Percentiles rank a stretch among this genome's conserved stretches.
phyloP scores from a whole-genome alignment of 208 protist genomes.

The Naegleria lovaniensis region DNA sequence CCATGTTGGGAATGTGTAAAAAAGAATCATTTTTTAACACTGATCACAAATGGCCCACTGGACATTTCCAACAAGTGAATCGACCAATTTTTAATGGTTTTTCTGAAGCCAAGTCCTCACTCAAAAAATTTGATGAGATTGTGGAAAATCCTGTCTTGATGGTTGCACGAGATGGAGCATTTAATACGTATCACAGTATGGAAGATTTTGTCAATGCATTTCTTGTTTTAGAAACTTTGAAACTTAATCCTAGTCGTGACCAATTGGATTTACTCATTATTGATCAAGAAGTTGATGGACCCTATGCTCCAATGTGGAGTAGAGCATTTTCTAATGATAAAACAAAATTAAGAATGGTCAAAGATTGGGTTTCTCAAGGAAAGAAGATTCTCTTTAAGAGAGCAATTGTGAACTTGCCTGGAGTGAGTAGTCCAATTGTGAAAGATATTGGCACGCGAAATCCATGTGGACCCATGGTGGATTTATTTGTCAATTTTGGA shows the following conservation, averaged over 20 bases:
- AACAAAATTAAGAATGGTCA: neutral
- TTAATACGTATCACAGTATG: neutral
- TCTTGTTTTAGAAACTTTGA: neutral
- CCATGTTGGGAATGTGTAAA: neutral
- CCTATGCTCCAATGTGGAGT: neutral
- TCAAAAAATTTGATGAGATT: neutral
- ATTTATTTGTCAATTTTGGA: constrained; percentile 7
- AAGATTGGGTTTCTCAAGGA: neutral
- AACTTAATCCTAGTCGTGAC: neutral
- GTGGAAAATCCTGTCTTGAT: neutral
- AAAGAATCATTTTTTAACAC: neutral
- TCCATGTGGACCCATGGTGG: neutral
- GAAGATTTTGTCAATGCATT: constrained; percentile 4
- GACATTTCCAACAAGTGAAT: neutral
- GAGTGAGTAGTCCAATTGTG: neutral
- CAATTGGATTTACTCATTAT: neutral
- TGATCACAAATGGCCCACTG: neutral
- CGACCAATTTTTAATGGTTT: neutral
- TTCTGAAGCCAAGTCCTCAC: neutral
- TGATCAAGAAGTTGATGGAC: neutral
- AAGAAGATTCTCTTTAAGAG: neutral
- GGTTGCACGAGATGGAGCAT: neutral
- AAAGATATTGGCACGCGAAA: neutral
- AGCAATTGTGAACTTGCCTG: neutral
- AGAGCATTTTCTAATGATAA: neutral